Base-by-base conservation (phyloP, 169 alveolate species). In the Eimeria necatrix region DNA sequence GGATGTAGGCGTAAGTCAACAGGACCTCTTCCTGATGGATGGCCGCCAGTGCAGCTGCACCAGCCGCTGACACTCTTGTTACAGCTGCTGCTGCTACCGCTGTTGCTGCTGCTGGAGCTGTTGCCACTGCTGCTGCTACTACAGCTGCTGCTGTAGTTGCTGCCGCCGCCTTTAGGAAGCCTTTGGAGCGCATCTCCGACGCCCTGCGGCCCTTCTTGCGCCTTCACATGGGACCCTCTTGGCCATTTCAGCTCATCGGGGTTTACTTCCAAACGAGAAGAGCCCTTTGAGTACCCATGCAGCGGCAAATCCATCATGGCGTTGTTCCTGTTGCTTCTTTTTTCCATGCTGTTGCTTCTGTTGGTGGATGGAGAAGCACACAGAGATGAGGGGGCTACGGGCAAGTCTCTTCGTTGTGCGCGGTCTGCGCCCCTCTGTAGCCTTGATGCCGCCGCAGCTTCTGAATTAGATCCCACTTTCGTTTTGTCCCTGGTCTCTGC, bases 121-220 rank as follows among this genome's bases (percentile, higher is more conserved):
- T 76, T 46, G 88, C 88, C 49, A 68, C 60, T 74, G 60, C 87
- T 76, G 68, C 68, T 51, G 88, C 70, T 51, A 64, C 51, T 51
- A 16, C 87, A 46, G 87, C 87, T 53, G 80, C 80, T 83, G 76
- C 68, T 83, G 80, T 48, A 20, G 80, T 24, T 68, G 80, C 80
- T 68, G 80, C 81, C 18, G 81, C 41, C 10, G 59, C 61, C 20
- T 4, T 18, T n/a, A 76, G 64, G 41, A 32, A 32, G 41, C 41
- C 41, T 76, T 2, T 14, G 60, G 86, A 41, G 64, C 12, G n/a
- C 64, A 41, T 41, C 84, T 3, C 86, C 86, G 18, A 46, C 60
- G 86, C n/a, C 5, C 61, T 46, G 86, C 46, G 7, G 86, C 48
- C 86, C 10, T 18, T 76, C 86, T 18, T 9, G 86, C 2, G 41